Conservation (phyloP, 345 rosid species). For the Ceriops decandra region DNA sequence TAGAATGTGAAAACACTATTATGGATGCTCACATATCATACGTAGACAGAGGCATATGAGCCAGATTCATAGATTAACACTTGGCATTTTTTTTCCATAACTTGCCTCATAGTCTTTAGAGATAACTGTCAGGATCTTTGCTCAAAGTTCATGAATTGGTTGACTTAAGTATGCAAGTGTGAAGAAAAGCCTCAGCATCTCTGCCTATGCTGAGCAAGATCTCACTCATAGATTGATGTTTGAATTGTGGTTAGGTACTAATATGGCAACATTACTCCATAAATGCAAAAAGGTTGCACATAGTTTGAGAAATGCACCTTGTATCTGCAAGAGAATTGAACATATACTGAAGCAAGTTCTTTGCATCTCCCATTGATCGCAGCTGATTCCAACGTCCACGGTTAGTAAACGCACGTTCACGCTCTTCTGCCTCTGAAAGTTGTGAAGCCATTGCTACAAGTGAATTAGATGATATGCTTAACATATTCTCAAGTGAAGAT, state of each 20-base stretch:
- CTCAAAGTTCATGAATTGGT: too few relatives aligned
- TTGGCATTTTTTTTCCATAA: too few relatives aligned
- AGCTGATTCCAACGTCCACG: constrained; percentile 99
- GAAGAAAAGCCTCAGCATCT: too few relatives aligned
- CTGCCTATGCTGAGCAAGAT: background rate
- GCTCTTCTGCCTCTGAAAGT: constrained; percentile 96
- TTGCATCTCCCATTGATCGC: constrained; percentile 98
- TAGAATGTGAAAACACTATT: background rate
- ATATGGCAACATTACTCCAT: background rate
- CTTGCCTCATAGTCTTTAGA: too few relatives aligned
- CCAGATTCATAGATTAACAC: too few relatives aligned
- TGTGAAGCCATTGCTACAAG: constrained; percentile 98
- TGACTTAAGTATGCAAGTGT: too few relatives aligned
- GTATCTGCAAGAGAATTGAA: constrained; percentile 80
- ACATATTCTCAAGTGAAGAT: constrained; percentile 92
- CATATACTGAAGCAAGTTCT: constrained; percentile 91
- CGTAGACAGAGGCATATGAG: background rate
- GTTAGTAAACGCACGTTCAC: constrained; percentile 78
- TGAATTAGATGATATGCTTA: constrained; percentile 84
- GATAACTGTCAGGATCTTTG: too few relatives aligned
- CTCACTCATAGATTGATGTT: background rate
- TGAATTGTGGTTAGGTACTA: background rate
- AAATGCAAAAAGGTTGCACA: background rate
- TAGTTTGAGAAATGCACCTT: constrained; percentile 46
- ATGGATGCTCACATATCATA: background rate